Conservation (phyloP, 768 basidiomycete species). For the Austroboletus eburneus region DNA sequence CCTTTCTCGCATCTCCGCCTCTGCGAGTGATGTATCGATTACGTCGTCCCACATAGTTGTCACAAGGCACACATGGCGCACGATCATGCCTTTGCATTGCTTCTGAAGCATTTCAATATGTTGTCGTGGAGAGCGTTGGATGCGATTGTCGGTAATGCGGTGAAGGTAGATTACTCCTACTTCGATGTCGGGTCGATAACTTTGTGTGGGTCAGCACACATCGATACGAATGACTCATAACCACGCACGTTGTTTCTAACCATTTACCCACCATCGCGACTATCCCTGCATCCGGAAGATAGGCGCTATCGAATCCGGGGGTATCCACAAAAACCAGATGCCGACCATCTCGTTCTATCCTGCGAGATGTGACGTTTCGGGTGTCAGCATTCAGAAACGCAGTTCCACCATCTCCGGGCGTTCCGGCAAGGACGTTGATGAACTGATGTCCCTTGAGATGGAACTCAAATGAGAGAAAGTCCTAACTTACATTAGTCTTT, state of each 20-base stretch:
- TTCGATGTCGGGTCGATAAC: background rate
- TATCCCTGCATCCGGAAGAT: background rate
- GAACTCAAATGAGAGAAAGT: background rate
- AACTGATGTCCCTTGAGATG: slow-evolving; percentile 3
- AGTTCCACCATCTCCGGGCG: background rate
- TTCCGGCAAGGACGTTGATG: slow-evolving; percentile 2
- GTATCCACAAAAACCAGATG: slow-evolving; percentile 5
- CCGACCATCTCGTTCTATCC: slow-evolving; percentile 2
- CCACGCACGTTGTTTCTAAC: background rate
- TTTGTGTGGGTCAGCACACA: background rate
- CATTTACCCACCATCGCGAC: background rate
- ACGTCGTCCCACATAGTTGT: slow-evolving; percentile 12
- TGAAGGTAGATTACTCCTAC: slow-evolving; percentile 6
- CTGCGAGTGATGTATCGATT: background rate
- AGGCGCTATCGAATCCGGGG: slow-evolving; percentile 2
- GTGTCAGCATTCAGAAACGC: background rate
- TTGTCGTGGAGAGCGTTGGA: background rate
- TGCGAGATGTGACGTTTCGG: background rate
- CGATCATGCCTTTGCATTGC: background rate
- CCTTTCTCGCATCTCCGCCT: slow-evolving; percentile 1
- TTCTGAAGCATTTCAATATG: slow-evolving; percentile 4
- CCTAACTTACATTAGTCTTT: slow-evolving; percentile 5
- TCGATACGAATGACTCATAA: background rate
- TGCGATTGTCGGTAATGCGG: slow-evolving; percentile 4
- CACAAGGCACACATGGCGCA: slow-evolving; percentile 3